Conservation (phyloP, 2,329 filamentous ascomycete genomes). For the Colletotrichum sansevieriae region DNA sequence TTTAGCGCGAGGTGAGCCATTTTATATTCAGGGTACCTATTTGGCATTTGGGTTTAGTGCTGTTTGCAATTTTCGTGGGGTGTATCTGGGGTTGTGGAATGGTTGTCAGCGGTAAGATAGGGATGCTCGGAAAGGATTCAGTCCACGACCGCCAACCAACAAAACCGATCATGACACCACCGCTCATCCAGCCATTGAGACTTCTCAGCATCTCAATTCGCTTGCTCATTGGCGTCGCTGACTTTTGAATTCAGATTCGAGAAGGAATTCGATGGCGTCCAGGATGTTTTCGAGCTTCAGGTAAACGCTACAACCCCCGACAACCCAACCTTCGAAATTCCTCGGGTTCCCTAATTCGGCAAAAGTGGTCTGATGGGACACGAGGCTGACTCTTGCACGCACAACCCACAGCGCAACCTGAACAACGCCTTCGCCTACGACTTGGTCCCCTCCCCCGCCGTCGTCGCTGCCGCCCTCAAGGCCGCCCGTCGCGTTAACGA, state of each 20-base stretch:
- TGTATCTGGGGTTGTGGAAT: neutral
- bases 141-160: conserved; percentile 10
- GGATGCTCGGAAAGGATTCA: conserved; percentile 23
- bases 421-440: conserved; percentile 99
- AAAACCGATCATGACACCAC: conserved; percentile 14
- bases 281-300: conserved; percentile 99
- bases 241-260: conserved; percentile 78
- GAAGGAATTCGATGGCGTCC: conserved; percentile 97
- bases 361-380: conserved; percentile 44
- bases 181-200: conserved; percentile 32
- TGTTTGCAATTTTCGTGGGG: neutral
- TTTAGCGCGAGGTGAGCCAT: conserved; percentile 90
- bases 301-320: conserved; percentile 65
- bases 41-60: neutral
- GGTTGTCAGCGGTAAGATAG: conserved; percentile 25
- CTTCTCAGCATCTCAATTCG: conserved; percentile 5
- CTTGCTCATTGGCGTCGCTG: conserved; percentile 19
- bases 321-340: conserved; percentile 16
- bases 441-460: conserved; percentile 93
- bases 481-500: conserved; percentile 97
- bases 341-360: conserved; percentile 31
- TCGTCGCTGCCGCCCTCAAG: conserved; percentile 91
- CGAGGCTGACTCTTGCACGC: conserved; percentile 32
- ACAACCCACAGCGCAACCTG: conserved; percentile 77
- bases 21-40: neutral